A percentile compares a stretch with the other conserved stretches of the same genome.
Conservation (phyloP, 805 yeast species). For the Candida saitoana region DNA sequence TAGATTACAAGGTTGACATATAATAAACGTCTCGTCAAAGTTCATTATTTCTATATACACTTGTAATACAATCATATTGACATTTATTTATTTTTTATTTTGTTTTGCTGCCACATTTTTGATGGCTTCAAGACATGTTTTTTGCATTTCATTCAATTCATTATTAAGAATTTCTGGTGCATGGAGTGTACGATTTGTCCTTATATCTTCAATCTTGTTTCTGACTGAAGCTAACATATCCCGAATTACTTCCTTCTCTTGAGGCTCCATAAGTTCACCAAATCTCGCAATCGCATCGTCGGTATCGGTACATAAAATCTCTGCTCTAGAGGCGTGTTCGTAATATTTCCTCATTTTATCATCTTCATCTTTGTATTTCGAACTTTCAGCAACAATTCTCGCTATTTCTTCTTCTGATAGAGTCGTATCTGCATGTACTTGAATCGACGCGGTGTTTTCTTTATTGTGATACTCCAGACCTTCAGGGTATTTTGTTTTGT, state of each 20-base stretch:
- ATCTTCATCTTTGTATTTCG: conserved; percentile 57
- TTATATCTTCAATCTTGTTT: conserved; percentile 29
- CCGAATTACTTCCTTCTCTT: conserved; percentile 39
- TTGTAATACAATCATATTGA: neutral
- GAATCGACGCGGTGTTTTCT: conserved; percentile 53
- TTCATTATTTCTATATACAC: neutral
- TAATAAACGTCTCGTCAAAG: conserved; percentile 4
- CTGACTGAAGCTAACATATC: conserved; percentile 18
- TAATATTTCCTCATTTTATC: conserved; percentile 54
- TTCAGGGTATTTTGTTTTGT: conserved; percentile 41
- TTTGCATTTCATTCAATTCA: conserved; percentile 37
- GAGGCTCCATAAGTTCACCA: conserved; percentile 42
- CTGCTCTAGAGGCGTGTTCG: conserved; percentile 75
- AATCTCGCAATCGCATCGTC: conserved; percentile 81
- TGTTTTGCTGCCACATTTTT: conserved; percentile 38
- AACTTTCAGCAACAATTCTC: conserved; percentile 62
- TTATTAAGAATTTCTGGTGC: conserved; percentile 29
- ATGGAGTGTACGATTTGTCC: conserved; percentile 27
- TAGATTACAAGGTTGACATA: neutral
- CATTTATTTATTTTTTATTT: conserved; percentile 10
- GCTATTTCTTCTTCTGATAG: conserved; percentile 66
- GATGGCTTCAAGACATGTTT: conserved; percentile 35
- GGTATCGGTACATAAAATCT: conserved; percentile 78
- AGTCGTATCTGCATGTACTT: conserved; percentile 68
- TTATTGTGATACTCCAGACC: conserved; percentile 38